Conservation (phyloP, 768 basidiomycete species). For the Serendipita vermifera region DNA sequence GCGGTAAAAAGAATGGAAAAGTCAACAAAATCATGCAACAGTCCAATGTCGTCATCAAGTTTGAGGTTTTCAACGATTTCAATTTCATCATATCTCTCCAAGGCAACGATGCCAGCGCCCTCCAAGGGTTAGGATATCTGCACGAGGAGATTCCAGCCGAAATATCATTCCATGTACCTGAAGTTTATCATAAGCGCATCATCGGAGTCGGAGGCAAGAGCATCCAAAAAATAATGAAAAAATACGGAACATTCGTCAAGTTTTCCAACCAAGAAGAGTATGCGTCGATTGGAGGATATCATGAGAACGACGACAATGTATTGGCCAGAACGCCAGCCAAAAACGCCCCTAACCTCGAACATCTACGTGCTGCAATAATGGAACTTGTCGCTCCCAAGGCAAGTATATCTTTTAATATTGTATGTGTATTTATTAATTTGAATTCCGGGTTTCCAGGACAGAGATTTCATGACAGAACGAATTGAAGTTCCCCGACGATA, state of each 20-base stretch:
- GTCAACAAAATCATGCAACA: slow-evolving; percentile 99
- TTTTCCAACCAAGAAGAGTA: slow-evolving; percentile 98
- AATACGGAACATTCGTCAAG: slow-evolving; percentile 98
- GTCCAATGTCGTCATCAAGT: slow-evolving; percentile 95
- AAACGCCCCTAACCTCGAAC: slow-evolving; percentile 89
- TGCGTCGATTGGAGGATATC: slow-evolving; percentile 84
- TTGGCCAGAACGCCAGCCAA: slow-evolving; percentile 97
- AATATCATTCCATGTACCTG: slow-evolving; percentile 96
- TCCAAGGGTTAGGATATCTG: slow-evolving; percentile 76
- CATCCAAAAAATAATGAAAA: slow-evolving; percentile 99
- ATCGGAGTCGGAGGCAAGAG: slow-evolving; percentile 96
- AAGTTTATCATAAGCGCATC: slow-evolving; percentile 96
- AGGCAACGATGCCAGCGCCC: slow-evolving; percentile 67
- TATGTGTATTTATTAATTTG: slow-evolving; percentile 7
- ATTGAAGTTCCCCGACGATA: slow-evolving; percentile 89
- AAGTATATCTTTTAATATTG: slow-evolving; percentile 16
- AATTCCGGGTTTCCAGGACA: slow-evolving; percentile 49
- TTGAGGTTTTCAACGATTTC: slow-evolving; percentile 94
- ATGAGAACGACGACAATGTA: slow-evolving; percentile 97
- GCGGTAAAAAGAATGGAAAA: slow-evolving; percentile 98
- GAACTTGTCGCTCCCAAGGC: slow-evolving; percentile 96
- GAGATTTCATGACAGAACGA: slow-evolving; percentile 90
- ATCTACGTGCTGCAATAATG: slow-evolving; percentile 93
- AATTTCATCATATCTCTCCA: slow-evolving; percentile 90
- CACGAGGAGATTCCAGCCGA: slow-evolving; percentile 98